phyloP scores from a whole-genome alignment of 257 asterid genomes.

The Rhazya stricta region DNA sequence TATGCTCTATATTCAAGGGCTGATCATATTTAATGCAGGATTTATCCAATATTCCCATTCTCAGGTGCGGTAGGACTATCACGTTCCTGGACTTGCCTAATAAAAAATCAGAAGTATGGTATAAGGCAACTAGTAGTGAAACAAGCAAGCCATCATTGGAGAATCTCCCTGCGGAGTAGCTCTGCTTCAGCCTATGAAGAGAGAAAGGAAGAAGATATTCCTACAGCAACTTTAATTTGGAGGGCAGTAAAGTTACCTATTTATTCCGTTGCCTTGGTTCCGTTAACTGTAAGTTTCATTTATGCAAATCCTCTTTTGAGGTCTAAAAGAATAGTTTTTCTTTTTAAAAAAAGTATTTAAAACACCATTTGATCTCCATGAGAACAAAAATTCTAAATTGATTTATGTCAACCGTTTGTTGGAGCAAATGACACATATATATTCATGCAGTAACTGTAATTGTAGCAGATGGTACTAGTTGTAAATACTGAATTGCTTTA shows the following conservation, averaged over 20 bases:
- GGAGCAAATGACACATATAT: neutral
- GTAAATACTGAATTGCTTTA: neutral
- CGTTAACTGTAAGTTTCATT: slow-evolving; percentile 55
- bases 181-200: slow-evolving; percentile 20
- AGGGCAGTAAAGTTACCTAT: slow-evolving; percentile 81
- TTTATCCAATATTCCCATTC: slow-evolving; percentile 26
- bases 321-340: neutral
- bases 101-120: slow-evolving; percentile 11
- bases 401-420: neutral
- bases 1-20: neutral
- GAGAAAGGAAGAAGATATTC: slow-evolving; percentile 35
- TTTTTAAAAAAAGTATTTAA: too few relatives aligned
- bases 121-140: slow-evolving; percentile 20
- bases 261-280: slow-evolving; percentile 62
- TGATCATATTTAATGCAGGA: slow-evolving; percentile 32
- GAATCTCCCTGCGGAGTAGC: slow-evolving; percentile 29
- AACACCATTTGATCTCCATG: too few relatives aligned
- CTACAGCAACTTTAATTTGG: slow-evolving; percentile 71
- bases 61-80: slow-evolving; percentile 27
- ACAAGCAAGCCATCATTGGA: slow-evolving; percentile 8
- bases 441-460: neutral
- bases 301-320: neutral
- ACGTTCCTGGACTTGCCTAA: slow-evolving; percentile 19
- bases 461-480: neutral
- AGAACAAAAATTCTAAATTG: neutral